Base-by-base conservation (phyloP, 371 early-diverging fungal species). In the Coemansia linderi region DNA sequence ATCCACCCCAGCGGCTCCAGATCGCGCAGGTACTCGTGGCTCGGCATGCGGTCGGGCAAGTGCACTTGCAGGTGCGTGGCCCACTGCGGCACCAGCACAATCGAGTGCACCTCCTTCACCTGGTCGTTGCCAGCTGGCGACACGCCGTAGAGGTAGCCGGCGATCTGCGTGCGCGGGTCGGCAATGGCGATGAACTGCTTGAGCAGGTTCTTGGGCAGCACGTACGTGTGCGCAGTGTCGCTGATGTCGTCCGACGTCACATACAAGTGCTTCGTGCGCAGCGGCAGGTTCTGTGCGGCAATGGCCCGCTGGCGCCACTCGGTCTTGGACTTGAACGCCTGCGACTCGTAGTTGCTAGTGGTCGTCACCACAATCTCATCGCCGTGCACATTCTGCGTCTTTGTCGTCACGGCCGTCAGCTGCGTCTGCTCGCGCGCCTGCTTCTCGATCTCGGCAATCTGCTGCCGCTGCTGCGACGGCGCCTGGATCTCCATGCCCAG, bases 401-500 rank as follows among this genome's bases (percentile, higher is more conserved):
- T 94, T 39, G 98, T 98, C 0, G 97, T 96, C 13, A 93, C 90
- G 9, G 99, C 98, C 7, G 96, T 96, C 59, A 97, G 82, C 79
- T 97, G 97, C 82, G 87, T 56, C 72, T 90, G 90, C 65, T 96
- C 95, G 83, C 93, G 88, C 46, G 92, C 89, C 80, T 97, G 95
- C 87, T 96, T 94, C 73, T 96, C 97, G 69, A 96, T 93, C 81
- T 97, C 96, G 24, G 94, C 97, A 83, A 95, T 93, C 84, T 97
- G 95, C 84, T 97, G 98, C 63, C 99, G 91, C 84, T 97, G 95
- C 40, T 93, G 82, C 59, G 97, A 96, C 33, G 99, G 99, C 61
- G 98, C 97, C 37, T 93, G 92, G 65, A 98, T 97, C 82, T 97
- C 96, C 96, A 98, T 98, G 82, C 99, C 99, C 68, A 99, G 88